phyloP scores from a whole-genome alignment of 345 rosid species.

The Murraya paniculata region DNA sequence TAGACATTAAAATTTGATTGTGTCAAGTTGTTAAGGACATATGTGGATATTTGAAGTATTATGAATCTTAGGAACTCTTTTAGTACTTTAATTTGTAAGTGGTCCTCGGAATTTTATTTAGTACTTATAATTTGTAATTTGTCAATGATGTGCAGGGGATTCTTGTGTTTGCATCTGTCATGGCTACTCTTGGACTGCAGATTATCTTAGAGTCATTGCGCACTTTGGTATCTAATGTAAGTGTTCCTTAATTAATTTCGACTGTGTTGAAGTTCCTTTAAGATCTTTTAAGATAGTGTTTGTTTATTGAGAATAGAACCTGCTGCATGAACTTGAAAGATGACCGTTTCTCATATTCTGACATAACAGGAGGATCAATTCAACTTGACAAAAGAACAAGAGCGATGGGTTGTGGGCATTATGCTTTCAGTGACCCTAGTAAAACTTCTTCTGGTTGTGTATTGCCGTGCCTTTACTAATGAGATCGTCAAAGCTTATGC shows the following conservation, averaged over 20 bases:
- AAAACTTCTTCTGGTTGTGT: constrained; percentile 65
- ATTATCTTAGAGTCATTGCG: constrained; percentile 89
- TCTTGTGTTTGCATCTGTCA: constrained; percentile 97
- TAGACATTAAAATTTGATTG: background rate
- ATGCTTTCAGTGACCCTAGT: constrained; percentile 92
- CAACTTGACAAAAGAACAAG: constrained; percentile 63
- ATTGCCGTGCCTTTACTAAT: constrained; percentile 77
- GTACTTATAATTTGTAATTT: background rate
- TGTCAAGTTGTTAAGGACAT: background rate
- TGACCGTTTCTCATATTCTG: constrained; percentile 12
- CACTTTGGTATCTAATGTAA: constrained; percentile 68
- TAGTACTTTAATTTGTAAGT: background rate
- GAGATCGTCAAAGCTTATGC: constrained; percentile 98
- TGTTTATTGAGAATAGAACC: background rate
- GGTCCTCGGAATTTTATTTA: background rate
- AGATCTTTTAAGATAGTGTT: background rate
- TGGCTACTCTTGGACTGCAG: constrained; percentile 99
- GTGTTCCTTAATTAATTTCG: constrained; percentile 24
- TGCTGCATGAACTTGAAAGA: background rate
- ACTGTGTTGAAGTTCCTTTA: background rate
- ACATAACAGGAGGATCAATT: constrained; percentile 65
- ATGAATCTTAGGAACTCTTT: background rate
- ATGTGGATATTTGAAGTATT: background rate
- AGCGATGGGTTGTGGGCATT: constrained; percentile 89
- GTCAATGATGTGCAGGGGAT: constrained; percentile 62